phyloP scores from a whole-genome alignment of 176 grass and related monocot genomes.

The Carex cristatella region DNA sequence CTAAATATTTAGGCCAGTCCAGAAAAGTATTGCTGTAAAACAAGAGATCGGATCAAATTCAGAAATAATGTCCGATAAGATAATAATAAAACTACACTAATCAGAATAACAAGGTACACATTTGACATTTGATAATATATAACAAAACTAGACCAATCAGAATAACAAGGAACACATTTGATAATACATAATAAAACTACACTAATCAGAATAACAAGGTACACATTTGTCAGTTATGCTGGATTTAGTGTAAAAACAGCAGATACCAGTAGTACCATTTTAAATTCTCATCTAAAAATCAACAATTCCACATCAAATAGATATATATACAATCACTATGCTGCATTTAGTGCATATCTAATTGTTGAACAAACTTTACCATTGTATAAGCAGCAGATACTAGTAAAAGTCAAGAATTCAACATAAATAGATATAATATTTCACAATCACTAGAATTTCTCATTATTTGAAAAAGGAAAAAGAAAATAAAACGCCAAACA shows the following conservation, averaged over 20 bases:
- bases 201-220: too few relatives aligned
- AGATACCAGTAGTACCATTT: too few relatives aligned
- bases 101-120: neutral
- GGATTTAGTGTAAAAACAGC: too few relatives aligned
- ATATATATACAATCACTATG: too few relatives aligned
- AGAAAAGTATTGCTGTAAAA: neutral
- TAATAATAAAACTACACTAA: neutral
- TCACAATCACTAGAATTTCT: neutral
- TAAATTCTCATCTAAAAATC: too few relatives aligned
- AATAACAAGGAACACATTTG: too few relatives aligned
- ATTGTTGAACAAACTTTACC: neutral
- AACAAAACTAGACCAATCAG: too few relatives aligned
- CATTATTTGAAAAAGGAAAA: conserved; percentile 28
- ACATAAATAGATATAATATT: conserved; percentile 6
- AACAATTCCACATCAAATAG: too few relatives aligned
- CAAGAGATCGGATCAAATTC: neutral
- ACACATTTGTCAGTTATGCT: too few relatives aligned
- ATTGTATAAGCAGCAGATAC: conserved; percentile 1
- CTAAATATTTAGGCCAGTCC: neutral
- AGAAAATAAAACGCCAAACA: neutral
- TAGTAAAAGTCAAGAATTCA: conserved; percentile 18
- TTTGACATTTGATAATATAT: too few relatives aligned
- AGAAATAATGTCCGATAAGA: neutral
- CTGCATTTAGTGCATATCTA: neutral
- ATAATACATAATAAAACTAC: too few relatives aligned